Evolutionary conservation across 2,329 filamentous ascomycete species (phyloP).

Genomic region (Mycosphaerella arachidis): DNA sequence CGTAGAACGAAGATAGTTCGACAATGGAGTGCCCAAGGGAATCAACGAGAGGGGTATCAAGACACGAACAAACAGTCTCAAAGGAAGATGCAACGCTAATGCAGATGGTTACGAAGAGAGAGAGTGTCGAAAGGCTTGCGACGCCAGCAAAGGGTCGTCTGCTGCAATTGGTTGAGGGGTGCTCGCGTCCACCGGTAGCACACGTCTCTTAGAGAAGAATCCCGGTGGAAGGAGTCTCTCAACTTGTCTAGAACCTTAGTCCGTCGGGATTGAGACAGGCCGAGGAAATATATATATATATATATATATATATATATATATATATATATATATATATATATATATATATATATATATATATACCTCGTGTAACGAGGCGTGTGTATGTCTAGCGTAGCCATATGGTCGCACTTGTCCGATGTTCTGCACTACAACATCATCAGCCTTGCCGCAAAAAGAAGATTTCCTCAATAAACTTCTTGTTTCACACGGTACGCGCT

Average conservation of each 20-base stretch:
- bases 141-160: slow-evolving; percentile 7
- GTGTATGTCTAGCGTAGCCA: background rate
- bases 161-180: slow-evolving; percentile 15
- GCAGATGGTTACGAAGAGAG: slow-evolving; percentile 9
- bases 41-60: background rate
- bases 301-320: too few relatives aligned
- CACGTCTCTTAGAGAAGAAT: slow-evolving; percentile 6
- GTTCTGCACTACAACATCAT: background rate
- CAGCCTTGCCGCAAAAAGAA: background rate
- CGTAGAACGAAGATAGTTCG: background rate
- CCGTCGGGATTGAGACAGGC: background rate
- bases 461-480: background rate
- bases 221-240: background rate
- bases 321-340: too few relatives aligned
- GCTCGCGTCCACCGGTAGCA: slow-evolving; percentile 12
- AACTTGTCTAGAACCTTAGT: slow-evolving; percentile 6
- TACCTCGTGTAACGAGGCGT: too few relatives aligned
- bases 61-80: background rate
- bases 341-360: too few relatives aligned
- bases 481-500: slow-evolving; percentile 1
- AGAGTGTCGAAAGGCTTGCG: slow-evolving; percentile 2
- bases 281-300: background rate
- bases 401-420: background rate
- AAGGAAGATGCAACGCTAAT: slow-evolving; percentile 13
- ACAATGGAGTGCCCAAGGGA: slow-evolving; percentile 2